These are phyloP conservation scores for Cordyceps pruinosa DNA, from an alignment of 2,329 filamentous ascomycete species.

Conservation along the genomic window DNA sequence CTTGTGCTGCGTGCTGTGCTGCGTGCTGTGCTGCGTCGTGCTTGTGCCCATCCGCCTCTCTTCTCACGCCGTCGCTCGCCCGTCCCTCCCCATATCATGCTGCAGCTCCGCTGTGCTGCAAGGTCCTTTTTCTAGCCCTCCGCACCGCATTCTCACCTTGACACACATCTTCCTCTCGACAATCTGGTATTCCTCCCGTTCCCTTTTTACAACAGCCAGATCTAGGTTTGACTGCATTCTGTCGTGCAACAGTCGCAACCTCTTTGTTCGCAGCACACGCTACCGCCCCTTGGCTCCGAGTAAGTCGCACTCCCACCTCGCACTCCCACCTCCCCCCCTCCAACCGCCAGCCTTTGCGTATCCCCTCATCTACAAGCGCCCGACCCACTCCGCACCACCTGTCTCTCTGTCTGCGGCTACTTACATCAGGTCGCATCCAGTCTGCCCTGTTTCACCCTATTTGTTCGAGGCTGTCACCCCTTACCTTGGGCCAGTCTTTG, in stretches of 20 bases:
- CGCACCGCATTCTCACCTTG: constrained; percentile 3
- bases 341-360: constrained; percentile 9
- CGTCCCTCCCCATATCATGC: not conserved
- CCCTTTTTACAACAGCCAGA: not conserved
- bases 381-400: constrained; percentile 11
- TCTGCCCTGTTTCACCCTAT: not conserved
- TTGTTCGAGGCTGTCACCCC: not conserved
- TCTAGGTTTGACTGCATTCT: not conserved
- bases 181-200: not conserved
- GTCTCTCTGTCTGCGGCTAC: constrained; percentile 8
- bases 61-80: not conserved
- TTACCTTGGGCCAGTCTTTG: not conserved
- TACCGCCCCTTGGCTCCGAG: not conserved
- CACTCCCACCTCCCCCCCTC: not conserved
- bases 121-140: constrained; percentile 1
- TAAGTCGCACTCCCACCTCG: constrained; percentile 4
- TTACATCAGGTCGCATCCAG: constrained; percentile 8
- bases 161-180: not conserved
- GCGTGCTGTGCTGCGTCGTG: constrained; percentile 9
- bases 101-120: constrained; percentile 4
- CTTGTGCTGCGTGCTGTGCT: constrained; percentile 4
- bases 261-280: not conserved
- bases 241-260: not conserved
- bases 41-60: not conserved
- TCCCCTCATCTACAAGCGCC: constrained; percentile 13